Evolutionary conservation across 2,329 filamentous ascomycete genomes (phyloP).

Genomic region (Boeremia lycopersici): DNA sequence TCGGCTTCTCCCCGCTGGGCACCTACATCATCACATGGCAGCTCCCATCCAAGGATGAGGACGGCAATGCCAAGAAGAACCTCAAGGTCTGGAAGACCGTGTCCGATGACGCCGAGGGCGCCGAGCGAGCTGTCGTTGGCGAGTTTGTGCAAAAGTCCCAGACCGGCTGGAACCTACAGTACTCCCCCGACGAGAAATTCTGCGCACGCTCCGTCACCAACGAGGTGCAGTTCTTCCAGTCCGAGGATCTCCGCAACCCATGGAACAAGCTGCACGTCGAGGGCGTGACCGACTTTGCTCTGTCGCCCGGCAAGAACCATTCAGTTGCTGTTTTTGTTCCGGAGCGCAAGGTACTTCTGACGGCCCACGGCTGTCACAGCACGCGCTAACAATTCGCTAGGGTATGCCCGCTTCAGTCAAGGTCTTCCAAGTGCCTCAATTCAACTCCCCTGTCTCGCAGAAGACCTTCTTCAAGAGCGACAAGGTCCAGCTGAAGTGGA

Average conservation of each 20-base stretch:
- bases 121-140: constrained; percentile 74
- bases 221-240: constrained; percentile 96
- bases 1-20: constrained; percentile 90
- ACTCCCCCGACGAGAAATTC: constrained; percentile 89
- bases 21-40: constrained; percentile 98
- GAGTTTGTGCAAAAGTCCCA: constrained; percentile 95
- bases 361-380: not conserved
- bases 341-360: constrained; percentile 78
- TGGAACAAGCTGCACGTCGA: constrained; percentile 97
- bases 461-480: constrained; percentile 99
- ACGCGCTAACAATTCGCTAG: constrained; percentile 53
- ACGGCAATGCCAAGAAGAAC: constrained; percentile 93
- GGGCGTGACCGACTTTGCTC: constrained; percentile 84
- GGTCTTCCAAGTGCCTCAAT: constrained; percentile 91
- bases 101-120: constrained; percentile 66
- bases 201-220: constrained; percentile 95
- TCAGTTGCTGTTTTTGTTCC: constrained; percentile 94
- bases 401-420: constrained; percentile 93
- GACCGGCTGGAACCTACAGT: constrained; percentile 96
- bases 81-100: constrained; percentile 93
- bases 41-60: constrained; percentile 87
- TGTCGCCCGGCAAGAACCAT: constrained; percentile 88
- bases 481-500: constrained; percentile 99
- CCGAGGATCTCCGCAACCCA: constrained; percentile 79
- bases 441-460: constrained; percentile 81